A percentile compares a stretch with the other conserved stretches of the same genome.
Evolutionary conservation across 176 grass and related monocot genomes (phyloP).

Genomic region (Aegilops speltoides): DNA sequence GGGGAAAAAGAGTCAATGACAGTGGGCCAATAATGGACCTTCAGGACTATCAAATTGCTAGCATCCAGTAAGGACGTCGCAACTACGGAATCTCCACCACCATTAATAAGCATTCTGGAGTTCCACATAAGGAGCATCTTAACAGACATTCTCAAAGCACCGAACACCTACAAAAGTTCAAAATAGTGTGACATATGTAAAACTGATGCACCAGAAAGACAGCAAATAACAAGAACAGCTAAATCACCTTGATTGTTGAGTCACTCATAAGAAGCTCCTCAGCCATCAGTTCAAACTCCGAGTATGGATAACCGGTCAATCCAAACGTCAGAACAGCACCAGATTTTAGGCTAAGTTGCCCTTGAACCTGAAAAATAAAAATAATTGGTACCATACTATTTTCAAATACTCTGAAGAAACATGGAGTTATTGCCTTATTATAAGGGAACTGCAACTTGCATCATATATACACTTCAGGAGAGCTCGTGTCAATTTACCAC

Average conservation of each 20-base stretch:
- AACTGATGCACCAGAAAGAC: slow-evolving; percentile 15
- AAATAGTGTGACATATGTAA: slow-evolving; percentile 13
- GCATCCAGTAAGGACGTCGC: slow-evolving; percentile 92
- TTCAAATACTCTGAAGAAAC: slow-evolving; percentile 18
- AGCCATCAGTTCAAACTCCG: slow-evolving; percentile 96
- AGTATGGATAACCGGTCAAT: slow-evolving; percentile 90
- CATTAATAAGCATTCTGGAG: slow-evolving; percentile 91
- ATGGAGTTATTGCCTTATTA: slow-evolving; percentile 3
- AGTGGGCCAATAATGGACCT: slow-evolving; percentile 43
- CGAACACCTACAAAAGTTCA: slow-evolving; percentile 70
- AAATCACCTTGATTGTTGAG: slow-evolving; percentile 84
- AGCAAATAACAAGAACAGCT: not conserved
- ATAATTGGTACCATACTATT: slow-evolving; percentile 14
- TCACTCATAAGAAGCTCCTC: slow-evolving; percentile 99
- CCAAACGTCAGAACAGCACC: slow-evolving; percentile 90
- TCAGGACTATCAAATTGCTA: slow-evolving; percentile 99
- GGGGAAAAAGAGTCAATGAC: not conserved
- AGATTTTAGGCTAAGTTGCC: slow-evolving; percentile 82
- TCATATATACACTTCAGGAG: not conserved
- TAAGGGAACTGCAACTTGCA: slow-evolving; percentile 10
- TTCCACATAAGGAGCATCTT: slow-evolving; percentile 99
- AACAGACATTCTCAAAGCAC: slow-evolving; percentile 95
- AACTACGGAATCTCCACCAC: slow-evolving; percentile 86
- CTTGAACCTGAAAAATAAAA: slow-evolving; percentile 86
- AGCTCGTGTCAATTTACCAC: not conserved